Evolutionary conservation across 495 filamentous ascomycete genomes (phyloP).

Genomic region (Neurospora sp.): DNA sequence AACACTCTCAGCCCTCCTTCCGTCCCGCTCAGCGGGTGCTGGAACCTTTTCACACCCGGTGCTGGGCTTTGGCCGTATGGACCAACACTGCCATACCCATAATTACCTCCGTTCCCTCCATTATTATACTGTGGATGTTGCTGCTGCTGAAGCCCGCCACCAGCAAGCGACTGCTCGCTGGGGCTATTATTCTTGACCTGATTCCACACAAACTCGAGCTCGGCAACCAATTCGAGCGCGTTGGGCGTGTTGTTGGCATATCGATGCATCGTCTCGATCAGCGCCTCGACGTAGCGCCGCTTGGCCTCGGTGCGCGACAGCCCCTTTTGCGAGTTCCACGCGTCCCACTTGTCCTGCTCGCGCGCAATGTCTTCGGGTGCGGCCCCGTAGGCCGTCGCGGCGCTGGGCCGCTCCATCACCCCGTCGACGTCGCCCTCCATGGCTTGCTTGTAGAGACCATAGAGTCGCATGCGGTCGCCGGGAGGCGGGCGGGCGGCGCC

Average conservation of each 20-base stretch:
- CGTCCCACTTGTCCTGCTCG: constrained; percentile 67
- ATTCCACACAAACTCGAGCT: constrained; percentile 97
- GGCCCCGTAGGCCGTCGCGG: constrained; percentile 7
- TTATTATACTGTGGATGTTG: not conserved
- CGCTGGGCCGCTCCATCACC: constrained; percentile 74
- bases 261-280: constrained; percentile 93
- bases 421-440: constrained; percentile 96
- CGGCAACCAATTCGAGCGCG: constrained; percentile 77
- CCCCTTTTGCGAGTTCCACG: constrained; percentile 79
- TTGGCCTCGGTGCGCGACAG: constrained; percentile 86
- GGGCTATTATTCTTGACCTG: constrained; percentile 80
- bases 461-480: constrained; percentile 75
- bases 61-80: not conserved
- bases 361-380: constrained; percentile 35
- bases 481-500: constrained; percentile 81
- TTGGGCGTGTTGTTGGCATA: constrained; percentile 80
- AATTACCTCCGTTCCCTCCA: constrained; percentile 3
- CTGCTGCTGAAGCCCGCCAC: not conserved
- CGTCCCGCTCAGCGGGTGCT: constrained; percentile 33
- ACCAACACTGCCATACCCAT: constrained; percentile 2
- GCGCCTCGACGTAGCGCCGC: constrained; percentile 78
- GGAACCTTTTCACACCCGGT: constrained; percentile 30
- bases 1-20: constrained; percentile 56
- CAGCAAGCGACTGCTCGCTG: constrained; percentile 35
- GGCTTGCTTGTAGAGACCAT: constrained; percentile 97